These are phyloP conservation scores for Rhododendron ovatum DNA, from an alignment of 148 eudicot genomes.

Conservation along the genomic window DNA sequence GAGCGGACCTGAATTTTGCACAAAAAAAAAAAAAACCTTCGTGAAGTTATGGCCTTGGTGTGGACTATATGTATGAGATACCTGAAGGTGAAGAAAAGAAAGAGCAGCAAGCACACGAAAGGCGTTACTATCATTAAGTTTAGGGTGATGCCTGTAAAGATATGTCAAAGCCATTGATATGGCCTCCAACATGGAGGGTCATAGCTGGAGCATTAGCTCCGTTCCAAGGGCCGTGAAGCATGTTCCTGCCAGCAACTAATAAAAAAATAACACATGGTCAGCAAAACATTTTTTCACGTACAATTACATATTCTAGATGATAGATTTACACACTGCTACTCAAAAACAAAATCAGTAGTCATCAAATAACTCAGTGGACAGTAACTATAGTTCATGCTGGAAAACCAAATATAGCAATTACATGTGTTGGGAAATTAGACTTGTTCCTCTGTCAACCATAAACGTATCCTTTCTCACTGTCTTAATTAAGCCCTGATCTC, in stretches of 20 bases:
- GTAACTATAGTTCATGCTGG: background rate
- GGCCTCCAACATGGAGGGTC: constrained; percentile 79
- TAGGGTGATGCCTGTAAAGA: constrained; percentile 91
- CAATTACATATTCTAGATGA: background rate
- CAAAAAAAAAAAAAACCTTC: too few species aligned
- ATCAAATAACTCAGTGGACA: background rate
- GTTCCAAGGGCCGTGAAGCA: constrained; percentile 99
- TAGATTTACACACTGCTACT: background rate
- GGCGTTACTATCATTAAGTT: constrained; percentile 87
- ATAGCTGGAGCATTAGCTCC: constrained; percentile 88
- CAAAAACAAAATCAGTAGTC: background rate
- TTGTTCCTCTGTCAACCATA: background rate
- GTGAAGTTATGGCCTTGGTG: too few species aligned
- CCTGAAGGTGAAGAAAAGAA: constrained; percentile 99
- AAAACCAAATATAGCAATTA: background rate
- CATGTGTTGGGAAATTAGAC: background rate
- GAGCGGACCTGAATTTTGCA: too few species aligned
- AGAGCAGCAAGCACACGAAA: constrained; percentile 98
- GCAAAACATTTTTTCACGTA: background rate
- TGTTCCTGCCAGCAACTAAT: constrained; percentile 52
- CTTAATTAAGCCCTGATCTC: background rate
- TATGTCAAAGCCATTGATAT: constrained; percentile 86
- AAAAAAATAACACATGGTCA: background rate
- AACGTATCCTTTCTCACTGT: background rate
- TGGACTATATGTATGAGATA: constrained; percentile 15